Evolutionary conservation across 2,329 filamentous ascomycete species (phyloP).

Genomic region (Colletotrichum gloeosporioides): DNA sequence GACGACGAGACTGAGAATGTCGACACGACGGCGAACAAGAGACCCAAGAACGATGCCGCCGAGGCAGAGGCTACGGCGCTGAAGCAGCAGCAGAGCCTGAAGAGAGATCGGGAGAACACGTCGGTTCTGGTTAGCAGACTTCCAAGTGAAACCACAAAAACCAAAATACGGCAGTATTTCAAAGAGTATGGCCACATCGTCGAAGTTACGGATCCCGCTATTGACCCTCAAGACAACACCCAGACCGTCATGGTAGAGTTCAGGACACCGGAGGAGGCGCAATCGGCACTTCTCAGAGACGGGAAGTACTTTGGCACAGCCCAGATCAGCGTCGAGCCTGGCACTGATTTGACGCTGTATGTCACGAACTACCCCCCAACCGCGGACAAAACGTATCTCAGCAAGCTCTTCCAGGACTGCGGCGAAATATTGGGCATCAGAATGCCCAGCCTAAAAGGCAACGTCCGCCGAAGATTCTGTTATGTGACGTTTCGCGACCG

Average conservation of each 20-base stretch:
- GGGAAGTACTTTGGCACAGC: conserved; percentile 78
- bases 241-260: conserved; percentile 86
- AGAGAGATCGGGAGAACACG: conserved; percentile 89
- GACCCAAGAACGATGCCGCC: conserved; percentile 57
- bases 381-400: conserved; percentile 74
- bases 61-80: conserved; percentile 35
- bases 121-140: conserved; percentile 83
- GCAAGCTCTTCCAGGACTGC: conserved; percentile 72
- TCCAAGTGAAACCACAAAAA: conserved; percentile 71
- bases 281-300: conserved; percentile 81
- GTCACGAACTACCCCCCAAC: conserved; percentile 87
- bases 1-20: conserved; percentile 59
- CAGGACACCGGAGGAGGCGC: conserved; percentile 77
- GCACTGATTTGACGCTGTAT: conserved; percentile 81
- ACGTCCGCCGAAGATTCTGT: conserved; percentile 89
- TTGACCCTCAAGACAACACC: conserved; percentile 44
- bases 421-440: conserved; percentile 86
- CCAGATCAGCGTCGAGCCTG: conserved; percentile 76
- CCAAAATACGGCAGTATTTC: conserved; percentile 86
- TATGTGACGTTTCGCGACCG: conserved; percentile 86
- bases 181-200: conserved; percentile 87
- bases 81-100: conserved; percentile 48
- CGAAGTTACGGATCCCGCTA: conserved; percentile 70
- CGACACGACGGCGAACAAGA: conserved; percentile 67
- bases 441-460: conserved; percentile 89